Evolutionary conservation across 176 grass and related monocot genomes (phyloP).

Genomic region (Bolboschoenus planiculmis): DNA sequence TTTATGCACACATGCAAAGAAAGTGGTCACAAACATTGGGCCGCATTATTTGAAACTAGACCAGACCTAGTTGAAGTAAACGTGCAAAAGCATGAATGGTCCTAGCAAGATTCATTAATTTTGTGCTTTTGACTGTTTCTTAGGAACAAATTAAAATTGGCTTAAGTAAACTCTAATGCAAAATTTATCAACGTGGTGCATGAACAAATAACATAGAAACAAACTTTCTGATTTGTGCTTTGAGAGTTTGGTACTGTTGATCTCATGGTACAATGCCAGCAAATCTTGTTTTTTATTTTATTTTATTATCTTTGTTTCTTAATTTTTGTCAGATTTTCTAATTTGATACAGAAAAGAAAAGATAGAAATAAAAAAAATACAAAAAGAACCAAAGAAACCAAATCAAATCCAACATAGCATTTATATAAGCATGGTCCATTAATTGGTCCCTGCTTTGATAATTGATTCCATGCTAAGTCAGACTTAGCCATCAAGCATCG

Average conservation of each 20-base stretch:
- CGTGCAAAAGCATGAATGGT: slow-evolving; percentile 7
- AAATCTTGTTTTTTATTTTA: too few relatives aligned
- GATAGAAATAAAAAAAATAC: too few relatives aligned
- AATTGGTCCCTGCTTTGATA: not conserved
- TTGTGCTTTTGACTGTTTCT: not conserved
- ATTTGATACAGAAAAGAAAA: too few relatives aligned
- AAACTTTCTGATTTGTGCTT: too few relatives aligned
- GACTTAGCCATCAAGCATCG: slow-evolving; percentile 13
- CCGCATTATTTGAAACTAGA: slow-evolving; percentile 19
- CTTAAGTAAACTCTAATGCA: not conserved
- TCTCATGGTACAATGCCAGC: too few relatives aligned
- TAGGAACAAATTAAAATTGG: not conserved
- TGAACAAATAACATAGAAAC: not conserved
- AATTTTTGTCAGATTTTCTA: too few relatives aligned
- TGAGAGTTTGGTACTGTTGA: too few relatives aligned
- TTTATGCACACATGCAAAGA: not conserved
- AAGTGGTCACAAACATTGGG: not conserved
- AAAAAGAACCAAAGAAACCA: not conserved
- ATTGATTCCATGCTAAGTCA: slow-evolving; percentile 12
- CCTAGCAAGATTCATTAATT: not conserved
- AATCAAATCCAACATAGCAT: not conserved
- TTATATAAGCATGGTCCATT: slow-evolving; percentile 4
- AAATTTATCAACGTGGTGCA: not conserved
- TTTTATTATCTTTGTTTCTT: too few relatives aligned
- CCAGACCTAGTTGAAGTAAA: not conserved